A percentile compares a stretch with the other conserved stretches of the same genome.
These are phyloP conservation scores for Centaurea solstitialis DNA, from an alignment of 129 eudicot species.

Conservation along the genomic window DNA sequence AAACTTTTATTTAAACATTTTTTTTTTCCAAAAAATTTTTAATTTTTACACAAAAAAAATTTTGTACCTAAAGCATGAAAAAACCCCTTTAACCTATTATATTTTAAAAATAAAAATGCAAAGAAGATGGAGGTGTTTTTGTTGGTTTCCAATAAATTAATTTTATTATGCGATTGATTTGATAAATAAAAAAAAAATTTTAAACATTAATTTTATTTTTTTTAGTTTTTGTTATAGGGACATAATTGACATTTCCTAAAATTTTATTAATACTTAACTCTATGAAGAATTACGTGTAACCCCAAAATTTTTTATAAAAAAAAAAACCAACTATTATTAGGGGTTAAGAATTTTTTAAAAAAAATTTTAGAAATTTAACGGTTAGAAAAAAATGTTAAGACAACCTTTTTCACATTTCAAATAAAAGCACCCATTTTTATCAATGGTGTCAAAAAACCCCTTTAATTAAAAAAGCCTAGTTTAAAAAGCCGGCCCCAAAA, in stretches of 20 bases:
- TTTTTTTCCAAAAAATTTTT: too few relatives aligned
- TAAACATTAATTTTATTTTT: neutral
- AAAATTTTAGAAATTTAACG: neutral
- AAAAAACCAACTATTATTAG: conserved; percentile 14
- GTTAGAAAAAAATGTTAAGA: neutral
- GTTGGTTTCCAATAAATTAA: too few relatives aligned
- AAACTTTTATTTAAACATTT: too few relatives aligned
- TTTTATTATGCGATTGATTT: neutral
- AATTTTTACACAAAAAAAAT: too few relatives aligned
- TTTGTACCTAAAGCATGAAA: too few relatives aligned
- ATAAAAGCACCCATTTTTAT: neutral
- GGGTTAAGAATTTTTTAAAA: neutral
- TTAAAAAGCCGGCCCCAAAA: neutral
- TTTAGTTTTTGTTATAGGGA: conserved; percentile 15
- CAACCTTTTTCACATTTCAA: neutral
- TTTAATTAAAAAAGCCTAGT: neutral
- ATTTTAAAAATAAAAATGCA: too few relatives aligned
- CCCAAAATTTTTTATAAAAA: neutral
- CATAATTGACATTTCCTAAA: neutral
- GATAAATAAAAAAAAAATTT: neutral
- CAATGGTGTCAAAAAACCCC: neutral
- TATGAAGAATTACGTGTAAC: conserved; percentile 17
- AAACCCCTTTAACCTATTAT: too few relatives aligned
- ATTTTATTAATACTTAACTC: neutral
- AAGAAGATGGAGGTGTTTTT: too few relatives aligned